These are phyloP conservation scores for Pezicula rhizophila DNA, from an alignment of 2,329 filamentous ascomycete species.

Conservation along the genomic window DNA sequence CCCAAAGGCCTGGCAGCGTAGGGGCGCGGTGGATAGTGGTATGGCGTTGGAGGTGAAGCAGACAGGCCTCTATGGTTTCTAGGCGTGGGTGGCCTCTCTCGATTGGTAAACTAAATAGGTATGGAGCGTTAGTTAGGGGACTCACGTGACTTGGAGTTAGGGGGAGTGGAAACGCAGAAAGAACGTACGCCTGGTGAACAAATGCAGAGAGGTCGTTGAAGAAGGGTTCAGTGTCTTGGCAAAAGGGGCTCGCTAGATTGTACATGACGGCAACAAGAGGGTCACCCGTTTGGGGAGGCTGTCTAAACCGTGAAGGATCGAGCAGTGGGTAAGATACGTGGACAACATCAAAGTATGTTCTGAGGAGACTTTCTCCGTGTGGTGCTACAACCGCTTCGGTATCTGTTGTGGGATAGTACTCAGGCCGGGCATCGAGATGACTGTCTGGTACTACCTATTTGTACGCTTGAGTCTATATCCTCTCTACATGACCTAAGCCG, in stretches of 20 bases:
- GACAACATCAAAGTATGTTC: constrained; percentile 19
- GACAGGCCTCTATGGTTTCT: constrained; percentile 20
- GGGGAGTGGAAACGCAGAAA: neutral
- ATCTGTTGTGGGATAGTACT: constrained; percentile 17
- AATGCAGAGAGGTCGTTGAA: constrained; percentile 14
- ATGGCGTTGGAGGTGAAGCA: constrained; percentile 16
- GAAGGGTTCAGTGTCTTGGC: constrained; percentile 10
- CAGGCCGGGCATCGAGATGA: constrained; percentile 17
- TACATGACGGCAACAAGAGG: constrained; percentile 18
- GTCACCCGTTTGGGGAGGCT: constrained; percentile 10
- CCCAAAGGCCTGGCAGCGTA: constrained; percentile 10
- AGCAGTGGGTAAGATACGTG: constrained; percentile 20
- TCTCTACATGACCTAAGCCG: too few species aligned
- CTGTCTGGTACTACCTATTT: constrained; percentile 20
- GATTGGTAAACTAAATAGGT: constrained; percentile 15
- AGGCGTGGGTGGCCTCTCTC: constrained; percentile 17
- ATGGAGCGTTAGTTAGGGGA: neutral
- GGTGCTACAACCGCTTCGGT: constrained; percentile 16
- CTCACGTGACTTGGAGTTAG: neutral
- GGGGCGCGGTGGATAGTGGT: constrained; percentile 8
- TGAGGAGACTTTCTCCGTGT: constrained; percentile 12
- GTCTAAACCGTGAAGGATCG: constrained; percentile 17
- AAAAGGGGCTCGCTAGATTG: constrained; percentile 19
- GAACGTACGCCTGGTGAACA: constrained; percentile 15
- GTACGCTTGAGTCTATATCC: constrained; percentile 1